Evolutionary conservation across 2,329 filamentous ascomycete species (phyloP).

Genomic region (Ophiocordyceps robertsii): DNA sequence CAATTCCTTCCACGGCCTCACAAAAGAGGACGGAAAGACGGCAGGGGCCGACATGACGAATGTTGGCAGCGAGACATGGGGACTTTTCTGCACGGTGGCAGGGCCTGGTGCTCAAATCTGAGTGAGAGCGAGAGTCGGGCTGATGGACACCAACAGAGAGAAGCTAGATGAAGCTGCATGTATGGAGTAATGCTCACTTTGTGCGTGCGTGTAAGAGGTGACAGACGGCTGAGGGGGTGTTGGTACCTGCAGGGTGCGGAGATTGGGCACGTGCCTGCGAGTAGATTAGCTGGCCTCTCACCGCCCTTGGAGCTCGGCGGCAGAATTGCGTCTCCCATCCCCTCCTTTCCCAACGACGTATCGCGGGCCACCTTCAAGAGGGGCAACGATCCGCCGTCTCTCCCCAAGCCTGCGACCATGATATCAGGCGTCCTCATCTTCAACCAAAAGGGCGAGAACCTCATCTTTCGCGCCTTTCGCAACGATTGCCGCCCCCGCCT

Average conservation of each 20-base stretch:
- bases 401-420: constrained; percentile 43
- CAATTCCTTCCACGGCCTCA: constrained; percentile 22
- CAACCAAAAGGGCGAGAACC: constrained; percentile 99
- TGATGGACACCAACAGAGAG: too few species aligned
- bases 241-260: too few species aligned
- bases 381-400: neutral
- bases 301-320: constrained; percentile 1
- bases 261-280: too few species aligned
- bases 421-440: constrained; percentile 95
- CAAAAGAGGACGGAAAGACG: constrained; percentile 22
- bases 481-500: constrained; percentile 96
- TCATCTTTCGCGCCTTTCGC: constrained; percentile 97
- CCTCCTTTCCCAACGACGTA: neutral
- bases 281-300: neutral
- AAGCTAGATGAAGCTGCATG: too few species aligned
- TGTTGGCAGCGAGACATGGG: neutral
- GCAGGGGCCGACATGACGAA: constrained; percentile 2
- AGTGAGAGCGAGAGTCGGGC: neutral
- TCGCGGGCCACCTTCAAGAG: neutral
- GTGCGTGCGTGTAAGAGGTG: too few species aligned
- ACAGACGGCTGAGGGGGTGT: neutral
- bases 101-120: neutral
- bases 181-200: too few species aligned
- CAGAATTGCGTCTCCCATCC: neutral
- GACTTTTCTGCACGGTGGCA: neutral